Evolutionary conservation across 345 rosid genomes (phyloP).

Genomic region (Pseudoturritis turrita): DNA sequence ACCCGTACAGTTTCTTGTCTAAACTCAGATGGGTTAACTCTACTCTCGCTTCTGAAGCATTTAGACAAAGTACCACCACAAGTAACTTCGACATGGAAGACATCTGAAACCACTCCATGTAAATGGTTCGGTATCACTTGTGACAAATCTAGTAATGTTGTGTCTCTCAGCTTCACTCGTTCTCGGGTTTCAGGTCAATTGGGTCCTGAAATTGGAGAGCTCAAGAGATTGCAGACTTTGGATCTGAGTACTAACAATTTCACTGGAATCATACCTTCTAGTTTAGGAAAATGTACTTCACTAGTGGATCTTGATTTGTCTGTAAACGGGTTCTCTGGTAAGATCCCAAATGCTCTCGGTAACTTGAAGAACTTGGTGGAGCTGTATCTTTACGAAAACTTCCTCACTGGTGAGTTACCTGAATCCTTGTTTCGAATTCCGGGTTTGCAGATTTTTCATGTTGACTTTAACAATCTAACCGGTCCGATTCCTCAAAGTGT

Average conservation of each 20-base stretch:
- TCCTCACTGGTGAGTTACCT: constrained; percentile 54
- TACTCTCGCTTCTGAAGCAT: constrained; percentile 48
- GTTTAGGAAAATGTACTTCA: constrained; percentile 47
- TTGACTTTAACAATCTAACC: constrained; percentile 46
- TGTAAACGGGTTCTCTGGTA: constrained; percentile 48
- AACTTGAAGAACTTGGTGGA: constrained; percentile 31
- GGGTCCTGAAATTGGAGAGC: constrained; percentile 47
- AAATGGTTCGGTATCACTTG: constrained; percentile 61
- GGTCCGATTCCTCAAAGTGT: constrained; percentile 65
- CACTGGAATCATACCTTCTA: constrained; percentile 46
- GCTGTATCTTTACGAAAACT: constrained; percentile 45
- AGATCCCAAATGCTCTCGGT: constrained; percentile 39
- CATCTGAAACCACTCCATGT: constrained; percentile 51
- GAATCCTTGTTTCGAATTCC: constrained; percentile 45
- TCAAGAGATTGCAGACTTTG: constrained; percentile 38
- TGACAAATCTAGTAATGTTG: constrained; percentile 30
- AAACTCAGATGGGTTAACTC: constrained; percentile 46
- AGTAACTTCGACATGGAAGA: constrained; percentile 44
- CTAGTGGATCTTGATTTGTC: constrained; percentile 58
- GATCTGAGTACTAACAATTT: constrained; percentile 52
- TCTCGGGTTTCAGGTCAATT: constrained; percentile 51
- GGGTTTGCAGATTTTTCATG: constrained; percentile 29
- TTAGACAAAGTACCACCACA: constrained; percentile 43
- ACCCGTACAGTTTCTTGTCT: constrained; percentile 20
- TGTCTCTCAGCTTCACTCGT: constrained; percentile 43